These are phyloP conservation scores for Nemophila menziesii DNA, from an alignment of 257 asterid species.

Conservation along the genomic window DNA sequence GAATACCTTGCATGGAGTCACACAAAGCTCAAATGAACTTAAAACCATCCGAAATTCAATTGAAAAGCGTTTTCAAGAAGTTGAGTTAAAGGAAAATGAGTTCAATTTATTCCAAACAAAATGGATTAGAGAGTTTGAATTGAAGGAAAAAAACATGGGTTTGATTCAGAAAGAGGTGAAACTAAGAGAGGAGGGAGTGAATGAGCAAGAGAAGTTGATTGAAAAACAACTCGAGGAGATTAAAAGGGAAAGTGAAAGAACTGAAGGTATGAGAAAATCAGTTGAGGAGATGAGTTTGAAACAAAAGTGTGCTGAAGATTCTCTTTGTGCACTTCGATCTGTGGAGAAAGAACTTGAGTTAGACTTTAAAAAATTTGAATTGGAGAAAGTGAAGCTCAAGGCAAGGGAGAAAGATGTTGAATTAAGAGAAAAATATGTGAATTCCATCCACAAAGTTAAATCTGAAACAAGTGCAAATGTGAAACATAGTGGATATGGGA, in stretches of 20 bases:
- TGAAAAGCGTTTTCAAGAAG: conserved; percentile 2
- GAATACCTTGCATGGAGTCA: conserved; percentile 3
- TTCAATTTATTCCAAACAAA: conserved; percentile 1
- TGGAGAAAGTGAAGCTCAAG: no score
- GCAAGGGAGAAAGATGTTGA: no score
- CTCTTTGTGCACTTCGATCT: background rate
- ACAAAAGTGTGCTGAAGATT: conserved; percentile 10
- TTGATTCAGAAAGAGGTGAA: conserved; percentile 3
- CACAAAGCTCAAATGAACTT: background rate
- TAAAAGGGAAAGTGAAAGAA: background rate
- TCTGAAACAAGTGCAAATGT: no score
- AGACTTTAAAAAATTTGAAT: conserved; percentile 4
- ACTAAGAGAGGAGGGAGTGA: conserved; percentile 9
- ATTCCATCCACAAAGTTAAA: no score
- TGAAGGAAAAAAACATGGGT: conserved; percentile 1
- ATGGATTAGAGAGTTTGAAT: background rate
- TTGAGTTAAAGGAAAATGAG: conserved; percentile 10
- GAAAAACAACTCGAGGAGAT: conserved; percentile 6
- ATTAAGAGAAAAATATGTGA: no score
- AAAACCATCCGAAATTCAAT: conserved; percentile 2
- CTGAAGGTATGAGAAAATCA: conserved; percentile 1
- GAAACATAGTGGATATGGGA: no score
- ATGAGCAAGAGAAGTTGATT: conserved; percentile 12
- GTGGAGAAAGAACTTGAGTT: background rate
- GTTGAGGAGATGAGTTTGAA: conserved; percentile 1